These are phyloP conservation scores for Aspergillus steynii DNA, from an alignment of 495 filamentous ascomycete species.

Conservation along the genomic window DNA sequence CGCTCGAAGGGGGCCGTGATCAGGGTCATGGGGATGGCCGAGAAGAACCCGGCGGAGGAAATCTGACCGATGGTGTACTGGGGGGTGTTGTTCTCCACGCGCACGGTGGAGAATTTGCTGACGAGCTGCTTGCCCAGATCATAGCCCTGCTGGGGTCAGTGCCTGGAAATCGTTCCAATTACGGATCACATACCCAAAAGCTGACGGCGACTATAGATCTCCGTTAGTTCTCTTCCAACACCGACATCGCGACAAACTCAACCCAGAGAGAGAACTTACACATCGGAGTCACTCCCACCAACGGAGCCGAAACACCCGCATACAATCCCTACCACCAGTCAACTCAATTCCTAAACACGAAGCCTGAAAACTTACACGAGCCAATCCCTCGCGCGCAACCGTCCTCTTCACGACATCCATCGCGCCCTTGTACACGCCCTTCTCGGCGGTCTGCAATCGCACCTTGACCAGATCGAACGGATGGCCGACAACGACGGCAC, in stretches of 20 bases:
- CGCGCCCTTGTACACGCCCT: conserved; percentile 85
- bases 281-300: conserved; percentile 97
- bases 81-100: conserved; percentile 58
- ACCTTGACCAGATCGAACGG: conserved; percentile 98
- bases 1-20: conserved; percentile 99
- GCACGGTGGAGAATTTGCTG: conserved; percentile 61
- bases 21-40: conserved; percentile 93
- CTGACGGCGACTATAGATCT: conserved; percentile 81
- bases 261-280: conserved; percentile 61
- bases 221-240: conserved; percentile 3
- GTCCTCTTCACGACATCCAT: conserved; percentile 90
- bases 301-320: conserved; percentile 92
- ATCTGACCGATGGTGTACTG: conserved; percentile 81
- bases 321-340: conserved; percentile 68
- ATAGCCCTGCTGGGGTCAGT: conserved; percentile 62
- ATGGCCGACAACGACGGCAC: conserved; percentile 90
- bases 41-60: conserved; percentile 94
- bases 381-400: conserved; percentile 80
- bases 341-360: conserved; percentile 2
- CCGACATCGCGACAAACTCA: too few species aligned
- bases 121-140: conserved; percentile 91
- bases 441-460: conserved; percentile 91
- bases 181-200: conserved; percentile 66
- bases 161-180: background rate
- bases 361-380: conserved; percentile 47